Evolutionary conservation across 768 basidiomycete species (phyloP), one percentile per base, ranked within the genome.

Genomic region (Phlebiopsis flavidoalba): DNA sequence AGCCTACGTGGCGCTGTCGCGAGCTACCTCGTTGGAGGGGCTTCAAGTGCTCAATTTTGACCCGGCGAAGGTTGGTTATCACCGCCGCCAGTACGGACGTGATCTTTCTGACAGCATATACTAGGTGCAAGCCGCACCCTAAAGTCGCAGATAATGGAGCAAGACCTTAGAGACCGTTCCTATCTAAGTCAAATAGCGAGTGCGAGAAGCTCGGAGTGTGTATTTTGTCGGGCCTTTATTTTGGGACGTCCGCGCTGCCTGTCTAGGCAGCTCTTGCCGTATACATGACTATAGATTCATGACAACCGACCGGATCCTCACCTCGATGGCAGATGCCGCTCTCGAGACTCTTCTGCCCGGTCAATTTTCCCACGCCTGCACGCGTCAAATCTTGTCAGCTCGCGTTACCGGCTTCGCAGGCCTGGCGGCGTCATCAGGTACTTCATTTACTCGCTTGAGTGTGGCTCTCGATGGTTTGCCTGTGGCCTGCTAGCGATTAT

Each of bases 401-500:
- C 26, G 26, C 26, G 26, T 31, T 31, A 62, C 19, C 35, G 58
- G 10, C 61, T 59, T 3, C 70, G 59, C 54, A 69, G 63, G 5
- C 63, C 56, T 0, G 68, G 63, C 12, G 68, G 52, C 8, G 84
- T 81, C 65, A 94, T 79, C 5, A 92, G 71, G 64, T 80, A 89
- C 64, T n/a, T 88, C 85, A 68, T 94, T 93, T 49, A 91, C 82
- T 14, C 86, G 75, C 71, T 91, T 91, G 61, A 98, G 77, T 8
- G 89, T 92, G 15, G 84, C 79, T 46, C 94, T 82, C 10, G 91
- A 86, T 0, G 95, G 69, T 97, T 98, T 3, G 87, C 89, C 57
- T 78, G 76, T 5, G 91, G 89, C 55, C 81, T 75, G 64, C 84
- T 87, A 19, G 87, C 78, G 60, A 95, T 88, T 52, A 98, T 84